These are phyloP conservation scores for Talaromyces sp. DNA, from an alignment of 2,329 filamentous ascomycete species.

Conservation along the genomic window DNA sequence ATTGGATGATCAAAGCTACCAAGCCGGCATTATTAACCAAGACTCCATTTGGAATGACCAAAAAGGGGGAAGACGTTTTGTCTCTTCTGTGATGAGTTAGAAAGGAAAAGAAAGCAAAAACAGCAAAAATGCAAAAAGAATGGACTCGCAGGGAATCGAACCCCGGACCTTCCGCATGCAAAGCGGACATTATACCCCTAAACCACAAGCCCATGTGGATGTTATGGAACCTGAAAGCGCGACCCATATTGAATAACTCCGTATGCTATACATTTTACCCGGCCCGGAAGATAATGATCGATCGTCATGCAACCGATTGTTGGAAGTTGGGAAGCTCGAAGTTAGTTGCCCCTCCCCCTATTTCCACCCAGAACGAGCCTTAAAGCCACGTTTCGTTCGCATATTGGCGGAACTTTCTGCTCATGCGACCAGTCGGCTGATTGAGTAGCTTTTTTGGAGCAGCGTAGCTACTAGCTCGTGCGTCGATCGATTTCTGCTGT, in stretches of 20 bases:
- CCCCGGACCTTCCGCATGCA: constrained; percentile 5
- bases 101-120: no score
- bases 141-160: constrained; percentile 5
- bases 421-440: not conserved
- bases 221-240: not conserved
- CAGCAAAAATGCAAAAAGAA: not conserved
- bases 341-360: constrained; percentile 8
- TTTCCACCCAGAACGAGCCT: constrained; percentile 1
- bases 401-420: constrained; percentile 7
- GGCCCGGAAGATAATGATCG: no score
- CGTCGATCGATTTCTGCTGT: not conserved
- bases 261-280: no score
- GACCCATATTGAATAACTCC: not conserved
- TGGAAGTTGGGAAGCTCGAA: not conserved
- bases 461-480: not conserved
- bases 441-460: not conserved
- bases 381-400: constrained; percentile 7
- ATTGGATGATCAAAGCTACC: no score
- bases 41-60: no score
- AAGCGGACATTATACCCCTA: constrained; percentile 6
- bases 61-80: no score
- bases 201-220: not conserved
- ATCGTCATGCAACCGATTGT: no score
- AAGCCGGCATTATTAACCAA: no score
- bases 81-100: not conserved